These are phyloP conservation scores for Westerdykella sp. DNA, from an alignment of 2,329 filamentous ascomycete genomes.

Conservation along the genomic window DNA sequence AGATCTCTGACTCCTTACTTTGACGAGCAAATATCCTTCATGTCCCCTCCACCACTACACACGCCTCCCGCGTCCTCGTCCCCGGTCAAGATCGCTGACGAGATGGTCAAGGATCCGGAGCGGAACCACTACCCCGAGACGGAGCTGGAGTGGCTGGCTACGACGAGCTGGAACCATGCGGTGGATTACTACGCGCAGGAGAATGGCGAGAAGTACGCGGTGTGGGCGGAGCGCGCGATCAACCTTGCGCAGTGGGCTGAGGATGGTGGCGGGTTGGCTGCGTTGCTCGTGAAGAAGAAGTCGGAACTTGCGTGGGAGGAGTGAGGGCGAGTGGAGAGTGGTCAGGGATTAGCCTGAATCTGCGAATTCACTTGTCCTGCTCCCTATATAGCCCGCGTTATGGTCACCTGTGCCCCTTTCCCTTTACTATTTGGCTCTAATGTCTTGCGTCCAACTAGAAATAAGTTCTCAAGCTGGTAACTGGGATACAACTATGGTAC, in stretches of 20 bases:
- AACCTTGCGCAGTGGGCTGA: slow-evolving; percentile 53
- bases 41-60: slow-evolving; percentile 8
- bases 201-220: slow-evolving; percentile 50
- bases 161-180: slow-evolving; percentile 55
- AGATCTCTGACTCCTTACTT: slow-evolving; percentile 5
- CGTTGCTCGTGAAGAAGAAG: slow-evolving; percentile 41
- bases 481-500: too few relatives aligned
- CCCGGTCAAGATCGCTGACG: slow-evolving; percentile 18
- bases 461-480: too few relatives aligned
- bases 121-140: slow-evolving; percentile 53
- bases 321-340: neutral
- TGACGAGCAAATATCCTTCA: slow-evolving; percentile 1
- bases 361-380: too few relatives aligned
- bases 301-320: slow-evolving; percentile 46
- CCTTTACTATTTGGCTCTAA: neutral
- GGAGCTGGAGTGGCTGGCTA: slow-evolving; percentile 72
- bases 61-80: slow-evolving; percentile 14
- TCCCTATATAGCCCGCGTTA: too few relatives aligned
- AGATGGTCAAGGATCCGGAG: slow-evolving; percentile 32
- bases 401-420: neutral
- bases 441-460: too few relatives aligned
- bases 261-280: slow-evolving; percentile 41
- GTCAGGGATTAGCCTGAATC: too few relatives aligned
- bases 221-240: slow-evolving; percentile 60
- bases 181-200: slow-evolving; percentile 58